Evolutionary conservation across 371 early-diverging fungal genomes (phyloP).

Genomic region (Mucor indicus): DNA sequence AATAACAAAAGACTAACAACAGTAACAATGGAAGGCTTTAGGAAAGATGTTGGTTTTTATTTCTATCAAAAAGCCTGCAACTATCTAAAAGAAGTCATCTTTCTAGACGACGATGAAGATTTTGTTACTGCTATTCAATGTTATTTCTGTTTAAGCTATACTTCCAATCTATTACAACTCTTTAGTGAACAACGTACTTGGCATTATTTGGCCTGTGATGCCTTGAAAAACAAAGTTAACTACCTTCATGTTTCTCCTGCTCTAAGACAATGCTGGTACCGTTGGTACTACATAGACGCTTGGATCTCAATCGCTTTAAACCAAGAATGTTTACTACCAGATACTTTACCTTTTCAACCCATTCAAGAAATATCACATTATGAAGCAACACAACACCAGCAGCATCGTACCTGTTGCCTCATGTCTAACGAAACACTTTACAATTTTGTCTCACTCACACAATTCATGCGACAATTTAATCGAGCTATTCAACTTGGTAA

Average conservation of each 20-base stretch:
- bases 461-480: conserved; percentile 36
- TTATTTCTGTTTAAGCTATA: conserved; percentile 25
- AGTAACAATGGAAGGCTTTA: conserved; percentile 5
- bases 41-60: conserved; percentile 11
- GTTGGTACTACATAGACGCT: conserved; percentile 30
- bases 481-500: conserved; percentile 19
- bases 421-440: conserved; percentile 10
- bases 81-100: conserved; percentile 6
- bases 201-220: conserved; percentile 19
- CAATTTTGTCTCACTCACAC: conserved; percentile 29
- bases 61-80: conserved; percentile 9
- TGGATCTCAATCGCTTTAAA: conserved; percentile 36
- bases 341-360: conserved; percentile 19
- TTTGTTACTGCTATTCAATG: conserved; percentile 10
- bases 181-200: conserved; percentile 19
- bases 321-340: conserved; percentile 32
- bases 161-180: conserved; percentile 18
- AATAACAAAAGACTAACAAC: conserved; percentile 1
- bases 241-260: neutral
- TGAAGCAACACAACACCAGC: neutral
- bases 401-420: neutral
- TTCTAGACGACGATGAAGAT: conserved; percentile 6
- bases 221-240: conserved; percentile 6
- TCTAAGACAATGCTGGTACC: conserved; percentile 16
- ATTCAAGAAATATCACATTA: neutral